A percentile compares a stretch with the other conserved stretches of the same genome.
These are phyloP conservation scores for Salix dunnii DNA, from an alignment of 345 rosid genomes.

Conservation along the genomic window DNA sequence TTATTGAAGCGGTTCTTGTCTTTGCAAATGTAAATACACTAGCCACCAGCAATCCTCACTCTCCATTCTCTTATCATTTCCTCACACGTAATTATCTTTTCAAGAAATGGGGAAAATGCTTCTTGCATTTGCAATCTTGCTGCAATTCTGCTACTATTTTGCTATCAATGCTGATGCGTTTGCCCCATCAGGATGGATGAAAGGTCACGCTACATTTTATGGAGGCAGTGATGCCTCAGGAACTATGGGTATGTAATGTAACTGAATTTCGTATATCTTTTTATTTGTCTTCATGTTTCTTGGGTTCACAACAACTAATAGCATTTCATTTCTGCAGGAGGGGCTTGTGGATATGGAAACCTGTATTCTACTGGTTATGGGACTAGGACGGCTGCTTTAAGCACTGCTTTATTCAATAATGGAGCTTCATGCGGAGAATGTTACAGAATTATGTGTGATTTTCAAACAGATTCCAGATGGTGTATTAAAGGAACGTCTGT, in stretches of 20 bases:
- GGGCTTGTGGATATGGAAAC: slow-evolving; percentile 34
- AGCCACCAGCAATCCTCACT: not conserved
- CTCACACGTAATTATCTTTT: not conserved
- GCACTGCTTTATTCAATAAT: slow-evolving; percentile 32
- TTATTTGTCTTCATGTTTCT: not conserved
- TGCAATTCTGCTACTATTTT: slow-evolving; percentile 30
- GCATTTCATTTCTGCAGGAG: slow-evolving; percentile 17
- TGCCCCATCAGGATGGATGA: slow-evolving; percentile 40
- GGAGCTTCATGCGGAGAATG: slow-evolving; percentile 31
- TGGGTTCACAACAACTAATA: not conserved
- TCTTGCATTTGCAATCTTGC: slow-evolving; percentile 31
- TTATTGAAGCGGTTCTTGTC: slow-evolving; percentile 22
- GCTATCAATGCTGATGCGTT: slow-evolving; percentile 35
- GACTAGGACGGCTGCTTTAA: slow-evolving; percentile 27
- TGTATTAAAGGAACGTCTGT: slow-evolving; percentile 23
- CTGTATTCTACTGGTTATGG: slow-evolving; percentile 32
- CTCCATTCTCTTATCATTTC: too few species aligned
- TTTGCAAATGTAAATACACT: slow-evolving; percentile 15
- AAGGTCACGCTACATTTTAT: slow-evolving; percentile 25
- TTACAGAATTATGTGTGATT: slow-evolving; percentile 27
- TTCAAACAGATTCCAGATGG: slow-evolving; percentile 22
- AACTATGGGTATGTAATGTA: slow-evolving; percentile 14
- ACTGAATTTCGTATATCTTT: too few species aligned
- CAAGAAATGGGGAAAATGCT: slow-evolving; percentile 35
- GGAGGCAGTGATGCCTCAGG: slow-evolving; percentile 27